Conservation (phyloP, 2,329 filamentous ascomycete genomes). For the Aspergillus sergii region DNA sequence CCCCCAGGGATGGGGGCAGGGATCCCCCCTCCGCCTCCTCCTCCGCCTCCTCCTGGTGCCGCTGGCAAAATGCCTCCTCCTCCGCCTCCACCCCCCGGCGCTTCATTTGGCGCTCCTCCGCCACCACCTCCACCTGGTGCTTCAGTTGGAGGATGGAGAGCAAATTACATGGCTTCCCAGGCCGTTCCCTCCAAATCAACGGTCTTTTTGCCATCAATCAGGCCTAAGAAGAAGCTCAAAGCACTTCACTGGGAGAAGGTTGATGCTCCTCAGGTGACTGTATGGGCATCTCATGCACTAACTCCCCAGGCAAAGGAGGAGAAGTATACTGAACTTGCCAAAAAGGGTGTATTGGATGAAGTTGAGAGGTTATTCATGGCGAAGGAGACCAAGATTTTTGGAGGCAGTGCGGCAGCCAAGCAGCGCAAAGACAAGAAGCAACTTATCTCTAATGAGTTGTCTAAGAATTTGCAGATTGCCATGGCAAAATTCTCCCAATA, state of each 20-base stretch:
- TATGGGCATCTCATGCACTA: slow-evolving; percentile 85
- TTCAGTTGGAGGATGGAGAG: slow-evolving; percentile 59
- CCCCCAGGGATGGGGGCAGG: slow-evolving; percentile 41
- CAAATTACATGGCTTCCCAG: slow-evolving; percentile 72
- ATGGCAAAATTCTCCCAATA: slow-evolving; percentile 89
- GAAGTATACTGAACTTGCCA: slow-evolving; percentile 90
- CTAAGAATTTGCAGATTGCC: slow-evolving; percentile 89
- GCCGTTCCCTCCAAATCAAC: slow-evolving; percentile 58
- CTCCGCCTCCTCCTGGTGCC: slow-evolving; percentile 48
- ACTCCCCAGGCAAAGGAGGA: slow-evolving; percentile 90
- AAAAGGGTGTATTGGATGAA: slow-evolving; percentile 94
- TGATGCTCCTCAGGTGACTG: slow-evolving; percentile 84
- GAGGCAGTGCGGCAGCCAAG: slow-evolving; percentile 63
- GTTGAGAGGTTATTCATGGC: slow-evolving; percentile 97
- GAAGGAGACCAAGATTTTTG: slow-evolving; percentile 88
- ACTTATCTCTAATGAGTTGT: slow-evolving; percentile 87
- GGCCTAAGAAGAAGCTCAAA: slow-evolving; percentile 99
- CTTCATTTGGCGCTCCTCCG: slow-evolving; percentile 53
- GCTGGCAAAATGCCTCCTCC: slow-evolving; percentile 51
- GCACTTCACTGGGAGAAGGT: slow-evolving; percentile 99
- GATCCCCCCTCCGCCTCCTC: slow-evolving; percentile 54
- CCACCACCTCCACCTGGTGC: slow-evolving; percentile 69
- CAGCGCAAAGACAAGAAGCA: slow-evolving; percentile 97
- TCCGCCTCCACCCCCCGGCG: slow-evolving; percentile 47
- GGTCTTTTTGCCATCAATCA: slow-evolving; percentile 74